These are phyloP conservation scores for Dipteronia dyeriana DNA, from an alignment of 345 rosid species.

Conservation along the genomic window DNA sequence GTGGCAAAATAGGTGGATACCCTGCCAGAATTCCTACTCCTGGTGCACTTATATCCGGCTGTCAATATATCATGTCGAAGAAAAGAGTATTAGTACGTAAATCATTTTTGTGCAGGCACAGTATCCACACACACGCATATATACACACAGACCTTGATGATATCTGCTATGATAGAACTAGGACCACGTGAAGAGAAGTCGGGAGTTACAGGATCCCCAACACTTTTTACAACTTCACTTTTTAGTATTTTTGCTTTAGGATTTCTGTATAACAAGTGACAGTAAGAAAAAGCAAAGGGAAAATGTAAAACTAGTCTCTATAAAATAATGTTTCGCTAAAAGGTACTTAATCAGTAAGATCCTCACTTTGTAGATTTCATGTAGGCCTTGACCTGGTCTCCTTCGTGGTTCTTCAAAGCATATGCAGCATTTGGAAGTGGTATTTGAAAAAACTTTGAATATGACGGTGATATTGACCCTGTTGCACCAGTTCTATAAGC, in stretches of 20 bases:
- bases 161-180: constrained; percentile 21
- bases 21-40: constrained; percentile 52
- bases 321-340: too few species aligned
- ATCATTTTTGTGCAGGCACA: too few species aligned
- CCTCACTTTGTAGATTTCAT: constrained; percentile 30
- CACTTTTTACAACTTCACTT: constrained; percentile 29
- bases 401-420: constrained; percentile 5
- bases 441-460: neutral
- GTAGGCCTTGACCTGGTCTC: constrained; percentile 30
- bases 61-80: neutral
- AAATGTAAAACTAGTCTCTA: too few species aligned
- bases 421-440: constrained; percentile 31
- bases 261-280: neutral
- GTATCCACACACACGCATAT: neutral
- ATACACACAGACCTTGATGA: constrained; percentile 17
- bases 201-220: constrained; percentile 37
- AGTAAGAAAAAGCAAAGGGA: neutral
- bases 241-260: constrained; percentile 37
- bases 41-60: constrained; percentile 55
- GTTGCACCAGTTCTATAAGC: neutral
- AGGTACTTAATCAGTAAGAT: neutral
- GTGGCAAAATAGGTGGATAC: constrained; percentile 29
- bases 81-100: too few species aligned
- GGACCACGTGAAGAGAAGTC: constrained; percentile 51
- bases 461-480: constrained; percentile 32